Evolutionary conservation across 2,329 filamentous ascomycete genomes (phyloP), one percentile per base, ranked within the genome.

Genomic region (Diaporthe ilicicola): DNA sequence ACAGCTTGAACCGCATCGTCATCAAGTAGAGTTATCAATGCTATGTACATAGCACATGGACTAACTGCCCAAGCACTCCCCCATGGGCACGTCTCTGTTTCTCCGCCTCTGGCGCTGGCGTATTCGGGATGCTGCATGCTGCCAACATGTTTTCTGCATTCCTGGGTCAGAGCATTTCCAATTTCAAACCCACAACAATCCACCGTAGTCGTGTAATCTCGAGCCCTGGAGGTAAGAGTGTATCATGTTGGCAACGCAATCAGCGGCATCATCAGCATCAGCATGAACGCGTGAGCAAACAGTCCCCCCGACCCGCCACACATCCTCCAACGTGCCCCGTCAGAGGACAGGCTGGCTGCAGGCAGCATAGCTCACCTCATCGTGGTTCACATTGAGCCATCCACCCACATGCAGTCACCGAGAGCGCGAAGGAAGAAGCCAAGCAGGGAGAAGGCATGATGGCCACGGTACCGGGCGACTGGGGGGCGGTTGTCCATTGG

Each of bases 341-440:
- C 42, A 62, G 19, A 37, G 44, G n/a, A 13, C 39, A 12, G 27
- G 12, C 19, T 39, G 37, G 37, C 37, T 7, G 12, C 4, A 62
- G 56, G 56, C 56, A 34, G 56, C 56, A 24, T 29, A 22, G 22
- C 42, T 12, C 32, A 29, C 59, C 24, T 48, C 59, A 34, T 34
- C 42, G 42, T 46, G 19, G 17, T n/a, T 50, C 5, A 5, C 37
- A 39, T 39, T 10, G 9, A 39, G 13, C 27, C 27, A 7, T 29
- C 27, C 13, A 17, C 46, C 46, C 42, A 22, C n/a, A 64, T 50
- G 19, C 42, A 50, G 59, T 37, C 44, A 64, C 42, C 59, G 44
- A 48, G 27, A 64, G 29, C n/a, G 59, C 29, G 44, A 50, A 64
- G 59, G 59, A 64, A 24, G 59, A 50, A 27, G 56, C 42, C 56